Conservation (phyloP, 1,284 basidiomycete species). For the Rhodofomes roseus region DNA sequence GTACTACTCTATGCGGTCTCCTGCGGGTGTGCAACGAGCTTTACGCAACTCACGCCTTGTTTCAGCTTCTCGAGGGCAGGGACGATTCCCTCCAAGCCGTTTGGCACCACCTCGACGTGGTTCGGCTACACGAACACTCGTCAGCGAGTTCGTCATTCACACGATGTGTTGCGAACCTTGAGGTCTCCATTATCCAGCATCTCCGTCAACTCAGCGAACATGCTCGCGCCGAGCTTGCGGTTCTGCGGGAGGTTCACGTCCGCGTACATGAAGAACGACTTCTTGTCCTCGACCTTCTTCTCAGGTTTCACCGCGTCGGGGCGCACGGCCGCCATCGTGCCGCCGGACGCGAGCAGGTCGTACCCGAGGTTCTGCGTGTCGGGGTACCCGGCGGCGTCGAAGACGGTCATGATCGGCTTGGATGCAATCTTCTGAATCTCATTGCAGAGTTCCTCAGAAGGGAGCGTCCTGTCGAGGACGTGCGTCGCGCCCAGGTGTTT, state of each 20-base stretch:
- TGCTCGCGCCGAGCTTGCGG: conserved; percentile 5
- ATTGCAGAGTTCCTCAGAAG: conserved; percentile 12
- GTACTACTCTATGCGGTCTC: conserved; percentile 26
- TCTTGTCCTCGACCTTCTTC: conserved; percentile 12
- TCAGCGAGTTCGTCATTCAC: not conserved
- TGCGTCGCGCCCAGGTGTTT: conserved; percentile 35
- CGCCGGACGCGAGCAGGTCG: conserved; percentile 16
- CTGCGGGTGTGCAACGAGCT: conserved; percentile 45
- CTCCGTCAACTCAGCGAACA: conserved; percentile 11
- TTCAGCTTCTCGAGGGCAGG: conserved; percentile 35
- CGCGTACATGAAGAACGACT: conserved; percentile 8
- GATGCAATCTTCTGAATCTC: conserved; percentile 17
- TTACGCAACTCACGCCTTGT: conserved; percentile 38
- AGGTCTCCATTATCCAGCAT: conserved; percentile 13
- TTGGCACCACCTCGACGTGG: conserved; percentile 36
- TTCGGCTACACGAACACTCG: conserved; percentile 15
- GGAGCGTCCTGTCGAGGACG: conserved; percentile 27
- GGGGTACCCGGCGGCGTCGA: conserved; percentile 24
- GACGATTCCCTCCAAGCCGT: conserved; percentile 41
- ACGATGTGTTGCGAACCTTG: conserved; percentile 14
- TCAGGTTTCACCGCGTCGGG: conserved; percentile 4
- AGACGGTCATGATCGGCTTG: conserved; percentile 21
- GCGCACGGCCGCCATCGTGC: conserved; percentile 15
- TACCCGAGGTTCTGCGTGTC: conserved; percentile 19
- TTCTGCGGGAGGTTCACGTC: conserved; percentile 8